phyloP scores from a whole-genome alignment of 345 rosid genomes.

The Populus davidiana region DNA sequence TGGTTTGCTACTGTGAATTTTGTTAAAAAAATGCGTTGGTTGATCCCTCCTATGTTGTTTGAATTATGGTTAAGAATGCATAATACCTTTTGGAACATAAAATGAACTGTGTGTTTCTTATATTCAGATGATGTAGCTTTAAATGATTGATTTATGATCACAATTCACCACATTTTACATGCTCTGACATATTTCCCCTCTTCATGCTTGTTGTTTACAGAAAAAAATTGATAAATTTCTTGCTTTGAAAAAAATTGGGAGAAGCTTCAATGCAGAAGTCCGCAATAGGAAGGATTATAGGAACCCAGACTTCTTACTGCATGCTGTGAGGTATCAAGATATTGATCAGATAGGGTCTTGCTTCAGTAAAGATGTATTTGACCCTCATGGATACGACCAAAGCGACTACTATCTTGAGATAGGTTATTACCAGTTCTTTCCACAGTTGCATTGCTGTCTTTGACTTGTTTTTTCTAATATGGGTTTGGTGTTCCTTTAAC shows the following conservation, averaged over 20 bases:
- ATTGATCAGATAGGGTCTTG: constrained; percentile 93
- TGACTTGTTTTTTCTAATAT: neutral
- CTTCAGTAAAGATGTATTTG: constrained; percentile 87
- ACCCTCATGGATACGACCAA: constrained; percentile 85
- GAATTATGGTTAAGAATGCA: neutral
- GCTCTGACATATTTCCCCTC: constrained; percentile 1
- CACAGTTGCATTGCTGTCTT: neutral
- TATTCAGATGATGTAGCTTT: neutral
- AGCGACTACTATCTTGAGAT: constrained; percentile 76
- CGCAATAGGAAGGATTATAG: constrained; percentile 92
- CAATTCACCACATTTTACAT: neutral
- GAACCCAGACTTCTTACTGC: constrained; percentile 87
- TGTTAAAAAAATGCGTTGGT: neutral
- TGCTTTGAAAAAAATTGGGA: constrained; percentile 70
- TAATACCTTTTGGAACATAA: neutral
- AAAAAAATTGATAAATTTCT: constrained; percentile 77
- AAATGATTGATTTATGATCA: constrained; percentile 1
- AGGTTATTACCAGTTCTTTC: constrained; percentile 43
- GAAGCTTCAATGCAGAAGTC: constrained; percentile 93
- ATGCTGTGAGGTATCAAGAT: constrained; percentile 90
- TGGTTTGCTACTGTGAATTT: neutral
- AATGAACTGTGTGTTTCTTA: neutral
- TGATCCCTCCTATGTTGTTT: neutral
- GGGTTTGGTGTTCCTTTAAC: neutral
- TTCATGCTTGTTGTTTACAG: constrained; percentile 41